phyloP scores from a whole-genome alignment of 2,329 filamentous ascomycete genomes.

The Reticulascus tulasneorum region DNA sequence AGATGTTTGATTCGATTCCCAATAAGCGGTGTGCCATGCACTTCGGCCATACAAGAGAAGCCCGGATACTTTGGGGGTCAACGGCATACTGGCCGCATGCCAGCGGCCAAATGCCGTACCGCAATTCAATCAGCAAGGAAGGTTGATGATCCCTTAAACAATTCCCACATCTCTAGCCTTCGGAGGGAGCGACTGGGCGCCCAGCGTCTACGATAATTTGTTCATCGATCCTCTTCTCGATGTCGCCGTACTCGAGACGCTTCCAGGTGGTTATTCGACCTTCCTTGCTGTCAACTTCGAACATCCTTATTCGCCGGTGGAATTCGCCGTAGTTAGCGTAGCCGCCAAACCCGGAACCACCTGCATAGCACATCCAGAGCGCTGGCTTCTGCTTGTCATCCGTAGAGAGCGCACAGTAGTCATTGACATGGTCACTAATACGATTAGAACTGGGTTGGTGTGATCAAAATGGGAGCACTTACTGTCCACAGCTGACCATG shows the following conservation, averaged over 20 bases:
- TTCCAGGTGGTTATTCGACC: slow-evolving; percentile 91
- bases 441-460: background rate
- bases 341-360: slow-evolving; percentile 86
- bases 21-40: no score
- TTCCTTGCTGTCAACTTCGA: slow-evolving; percentile 89
- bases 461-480: slow-evolving; percentile 33
- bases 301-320: slow-evolving; percentile 78
- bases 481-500: slow-evolving; percentile 89
- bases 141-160: background rate
- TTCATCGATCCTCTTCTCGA: slow-evolving; percentile 51
- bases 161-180: slow-evolving; percentile 12
- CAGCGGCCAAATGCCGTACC: background rate
- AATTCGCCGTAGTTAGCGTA: slow-evolving; percentile 90
- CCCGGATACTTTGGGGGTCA: no score
- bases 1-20: no score
- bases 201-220: slow-evolving; percentile 65
- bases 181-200: slow-evolving; percentile 31
- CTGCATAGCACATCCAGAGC: slow-evolving; percentile 98
- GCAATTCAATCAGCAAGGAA: background rate
- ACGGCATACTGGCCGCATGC: no score
- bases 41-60: no score
- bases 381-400: slow-evolving; percentile 56
- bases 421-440: slow-evolving; percentile 83
- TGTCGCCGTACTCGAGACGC: slow-evolving; percentile 67
- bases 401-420: slow-evolving; percentile 78